These are phyloP conservation scores for Pogostemon cablin DNA, from an alignment of 257 asterid species.

Conservation along the genomic window DNA sequence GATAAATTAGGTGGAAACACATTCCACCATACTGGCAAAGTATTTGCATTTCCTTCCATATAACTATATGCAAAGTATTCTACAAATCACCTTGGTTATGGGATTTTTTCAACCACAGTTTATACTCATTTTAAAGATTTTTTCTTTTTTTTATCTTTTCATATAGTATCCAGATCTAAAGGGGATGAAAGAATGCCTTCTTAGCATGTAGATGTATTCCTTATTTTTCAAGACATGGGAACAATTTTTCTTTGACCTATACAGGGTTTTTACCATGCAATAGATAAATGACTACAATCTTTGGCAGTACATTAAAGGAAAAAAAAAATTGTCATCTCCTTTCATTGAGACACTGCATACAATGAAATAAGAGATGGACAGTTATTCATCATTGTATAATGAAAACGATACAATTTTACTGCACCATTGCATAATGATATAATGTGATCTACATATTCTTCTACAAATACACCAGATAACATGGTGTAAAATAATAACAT, in stretches of 20 bases:
- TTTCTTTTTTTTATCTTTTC: too few species aligned
- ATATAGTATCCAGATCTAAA: too few species aligned
- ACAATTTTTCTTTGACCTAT: conserved; percentile 12
- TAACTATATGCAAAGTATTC: not conserved
- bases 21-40: not conserved
- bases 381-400: not conserved
- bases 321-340: not conserved
- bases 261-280: not conserved
- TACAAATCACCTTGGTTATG: not conserved
- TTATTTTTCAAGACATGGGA: too few species aligned
- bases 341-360: not conserved
- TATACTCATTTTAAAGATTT: too few species aligned
- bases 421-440: not conserved
- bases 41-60: not conserved
- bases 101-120: not conserved
- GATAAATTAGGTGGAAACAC: not conserved
- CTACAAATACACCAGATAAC: not conserved
- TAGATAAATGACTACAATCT: not conserved
- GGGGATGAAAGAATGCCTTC: too few species aligned
- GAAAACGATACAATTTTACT: not conserved
- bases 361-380: not conserved
- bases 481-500: too few species aligned
- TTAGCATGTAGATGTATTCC: too few species aligned
- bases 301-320: conserved; percentile 3
- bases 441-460: not conserved